Percentiles rank a stretch among this genome's conserved stretches.
These are phyloP conservation scores for Cutaneotrichosporon sp. DNA, from an alignment of 1,284 basidiomycete genomes.

Conservation along the genomic window DNA sequence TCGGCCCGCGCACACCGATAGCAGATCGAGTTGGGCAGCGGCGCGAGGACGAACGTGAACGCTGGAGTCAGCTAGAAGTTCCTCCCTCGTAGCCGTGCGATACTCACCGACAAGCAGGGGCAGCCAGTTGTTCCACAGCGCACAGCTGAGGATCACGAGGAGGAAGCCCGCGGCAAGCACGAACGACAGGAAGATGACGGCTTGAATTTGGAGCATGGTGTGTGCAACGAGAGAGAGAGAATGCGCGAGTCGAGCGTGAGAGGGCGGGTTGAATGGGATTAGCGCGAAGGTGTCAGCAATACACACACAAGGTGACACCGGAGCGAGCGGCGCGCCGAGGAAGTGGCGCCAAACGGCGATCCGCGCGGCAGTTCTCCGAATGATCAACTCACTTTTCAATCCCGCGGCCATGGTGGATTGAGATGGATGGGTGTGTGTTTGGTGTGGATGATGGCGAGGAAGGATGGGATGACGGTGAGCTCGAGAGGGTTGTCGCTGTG, in stretches of 20 bases:
- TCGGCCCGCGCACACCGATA: conserved; percentile 59
- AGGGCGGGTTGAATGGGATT: neutral
- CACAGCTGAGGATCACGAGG: conserved; percentile 96
- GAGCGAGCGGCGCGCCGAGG: neutral
- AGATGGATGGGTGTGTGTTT: neutral
- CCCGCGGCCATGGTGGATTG: conserved; percentile 44
- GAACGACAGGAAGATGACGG: conserved; percentile 91
- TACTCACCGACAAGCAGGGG: conserved; percentile 91
- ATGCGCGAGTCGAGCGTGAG: neutral
- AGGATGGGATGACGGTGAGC: too few species aligned
- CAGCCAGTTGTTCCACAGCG: conserved; percentile 95
- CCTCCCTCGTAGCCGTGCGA: neutral
- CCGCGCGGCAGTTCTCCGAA: neutral
- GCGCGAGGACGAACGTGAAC: conserved; percentile 90
- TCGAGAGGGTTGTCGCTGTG: neutral
- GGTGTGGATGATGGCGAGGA: neutral
- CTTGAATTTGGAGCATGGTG: conserved; percentile 54
- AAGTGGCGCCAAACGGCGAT: neutral
- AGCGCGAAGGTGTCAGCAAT: neutral
- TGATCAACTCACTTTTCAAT: conserved; percentile 47
- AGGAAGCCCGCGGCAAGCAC: conserved; percentile 96
- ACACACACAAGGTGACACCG: neutral
- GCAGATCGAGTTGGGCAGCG: conserved; percentile 85
- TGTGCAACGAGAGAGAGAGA: conserved; percentile 3
- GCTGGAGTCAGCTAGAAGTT: conserved; percentile 61